Evolutionary conservation across 2,329 filamentous ascomycete species (phyloP).

Genomic region (Fusarium luffae): DNA sequence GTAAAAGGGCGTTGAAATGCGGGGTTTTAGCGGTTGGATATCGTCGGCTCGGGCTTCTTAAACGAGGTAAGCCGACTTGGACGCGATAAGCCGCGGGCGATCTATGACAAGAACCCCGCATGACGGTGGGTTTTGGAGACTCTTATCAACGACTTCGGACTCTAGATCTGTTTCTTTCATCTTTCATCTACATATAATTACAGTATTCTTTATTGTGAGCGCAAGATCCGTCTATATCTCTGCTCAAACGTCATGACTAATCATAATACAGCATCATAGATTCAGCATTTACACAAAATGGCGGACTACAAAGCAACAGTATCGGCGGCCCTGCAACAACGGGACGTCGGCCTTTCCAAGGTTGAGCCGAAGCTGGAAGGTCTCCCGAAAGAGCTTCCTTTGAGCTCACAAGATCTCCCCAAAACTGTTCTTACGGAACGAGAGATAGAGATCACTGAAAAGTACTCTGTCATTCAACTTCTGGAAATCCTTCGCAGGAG

Average conservation of each 20-base stretch:
- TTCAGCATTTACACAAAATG: constrained; percentile 1
- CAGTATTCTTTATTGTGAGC: not conserved
- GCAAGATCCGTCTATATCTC: fast-evolving
- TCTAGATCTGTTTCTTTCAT: not conserved
- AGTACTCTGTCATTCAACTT: constrained; percentile 41
- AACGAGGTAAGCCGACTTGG: not conserved
- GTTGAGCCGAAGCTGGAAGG: constrained; percentile 44
- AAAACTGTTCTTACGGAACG: constrained; percentile 37
- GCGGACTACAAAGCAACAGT: constrained; percentile 25
- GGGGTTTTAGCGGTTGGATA: constrained; percentile 28
- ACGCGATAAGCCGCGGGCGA: constrained; percentile 24
- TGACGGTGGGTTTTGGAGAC: constrained; percentile 11
- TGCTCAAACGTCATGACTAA: not conserved
- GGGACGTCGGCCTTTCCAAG: constrained; percentile 43
- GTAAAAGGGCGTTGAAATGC: constrained; percentile 24
- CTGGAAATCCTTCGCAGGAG: constrained; percentile 32
- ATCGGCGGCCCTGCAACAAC: constrained; percentile 14
- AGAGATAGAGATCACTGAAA: constrained; percentile 47
- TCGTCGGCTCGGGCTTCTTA: constrained; percentile 24
- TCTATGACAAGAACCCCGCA: constrained; percentile 11
- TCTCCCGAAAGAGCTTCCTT: constrained; percentile 35
- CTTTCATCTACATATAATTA: not conserved
- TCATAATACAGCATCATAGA: not conserved
- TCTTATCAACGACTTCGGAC: not conserved
- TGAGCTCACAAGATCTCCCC: constrained; percentile 41